Percentiles rank a stretch among this genome's conserved stretches.
Conservation (phyloP, 2,329 filamentous ascomycete genomes). For the Grosmannia penicillata region DNA sequence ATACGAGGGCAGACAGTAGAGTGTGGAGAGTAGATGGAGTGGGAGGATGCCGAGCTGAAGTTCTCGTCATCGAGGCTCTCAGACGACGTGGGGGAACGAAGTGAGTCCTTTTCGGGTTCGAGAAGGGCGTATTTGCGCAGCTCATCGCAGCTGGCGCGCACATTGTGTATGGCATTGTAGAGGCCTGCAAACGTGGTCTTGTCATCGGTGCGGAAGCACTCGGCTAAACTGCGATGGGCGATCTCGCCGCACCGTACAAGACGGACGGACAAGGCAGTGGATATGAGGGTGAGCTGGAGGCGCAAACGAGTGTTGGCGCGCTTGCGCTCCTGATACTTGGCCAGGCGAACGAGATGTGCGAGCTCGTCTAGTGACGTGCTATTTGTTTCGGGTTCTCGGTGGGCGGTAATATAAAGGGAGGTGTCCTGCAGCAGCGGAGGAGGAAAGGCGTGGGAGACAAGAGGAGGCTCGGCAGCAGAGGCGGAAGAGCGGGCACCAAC, state of each 20-base stretch:
- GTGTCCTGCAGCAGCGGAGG: constrained; percentile 49
- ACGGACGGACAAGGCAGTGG: constrained; percentile 59
- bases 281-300: constrained; percentile 59
- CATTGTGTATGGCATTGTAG: constrained; percentile 66
- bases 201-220: constrained; percentile 65
- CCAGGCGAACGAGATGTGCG: constrained; percentile 61
- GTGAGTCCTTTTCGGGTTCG: constrained; percentile 55
- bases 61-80: constrained; percentile 34
- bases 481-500: constrained; percentile 14
- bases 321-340: constrained; percentile 71
- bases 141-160: constrained; percentile 62
- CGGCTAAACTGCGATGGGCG: constrained; percentile 60
- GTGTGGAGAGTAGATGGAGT: no score
- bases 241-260: constrained; percentile 61
- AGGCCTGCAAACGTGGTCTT: constrained; percentile 61
- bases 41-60: constrained; percentile 17
- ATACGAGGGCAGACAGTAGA: no score
- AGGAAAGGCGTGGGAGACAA: constrained; percentile 22
- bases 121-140: constrained; percentile 55
- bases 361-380: constrained; percentile 63
- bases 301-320: constrained; percentile 57
- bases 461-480: constrained; percentile 25
- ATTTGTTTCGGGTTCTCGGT: constrained; percentile 43
- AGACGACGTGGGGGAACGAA: constrained; percentile 34
- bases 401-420: constrained; percentile 50